Conservation (phyloP, 2,329 filamentous ascomycete genomes). For the Trichophyton verrucosum region DNA sequence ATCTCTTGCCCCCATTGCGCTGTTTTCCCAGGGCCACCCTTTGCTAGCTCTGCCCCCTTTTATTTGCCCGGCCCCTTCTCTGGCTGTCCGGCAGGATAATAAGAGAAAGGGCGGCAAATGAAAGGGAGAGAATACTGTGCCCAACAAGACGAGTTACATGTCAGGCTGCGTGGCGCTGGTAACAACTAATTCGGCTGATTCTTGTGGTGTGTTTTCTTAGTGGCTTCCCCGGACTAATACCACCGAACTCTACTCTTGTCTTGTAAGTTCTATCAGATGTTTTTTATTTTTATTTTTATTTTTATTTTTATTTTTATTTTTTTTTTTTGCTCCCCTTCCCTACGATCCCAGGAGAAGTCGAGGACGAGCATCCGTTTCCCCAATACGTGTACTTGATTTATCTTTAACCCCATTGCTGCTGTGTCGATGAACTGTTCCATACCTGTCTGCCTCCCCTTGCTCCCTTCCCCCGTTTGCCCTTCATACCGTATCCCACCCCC, state of each 20-base stretch:
- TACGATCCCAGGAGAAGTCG: not conserved
- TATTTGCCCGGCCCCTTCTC: not conserved
- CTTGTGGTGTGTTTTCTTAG: slow-evolving; percentile 30
- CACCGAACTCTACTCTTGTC: slow-evolving; percentile 60
- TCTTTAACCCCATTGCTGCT: not conserved
- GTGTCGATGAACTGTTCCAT: not conserved
- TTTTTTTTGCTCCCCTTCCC: not conserved
- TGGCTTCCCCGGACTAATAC: slow-evolving; percentile 69
- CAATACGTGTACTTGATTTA: not conserved
- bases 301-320: too few species aligned
- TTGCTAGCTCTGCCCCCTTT: not conserved
- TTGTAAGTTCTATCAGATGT: slow-evolving; percentile 55
- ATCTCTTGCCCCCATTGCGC: not conserved
- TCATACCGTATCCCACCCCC: slow-evolving; percentile 1
- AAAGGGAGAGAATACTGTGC: not conserved
- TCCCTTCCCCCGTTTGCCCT: not conserved
- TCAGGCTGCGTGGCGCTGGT: slow-evolving; percentile 1
- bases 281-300: slow-evolving; percentile 1
- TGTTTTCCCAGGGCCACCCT: not conserved
- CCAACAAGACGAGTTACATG: not conserved
- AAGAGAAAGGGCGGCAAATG: not conserved
- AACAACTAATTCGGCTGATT: slow-evolving; percentile 14
- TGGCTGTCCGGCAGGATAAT: not conserved
- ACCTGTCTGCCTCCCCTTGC: not conserved
- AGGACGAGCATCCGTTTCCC: not conserved